Evolutionary conservation across 2,329 filamentous ascomycete species (phyloP), one percentile per base, ranked within the genome.

Genomic region (Aspergillus puulaauensis): DNA sequence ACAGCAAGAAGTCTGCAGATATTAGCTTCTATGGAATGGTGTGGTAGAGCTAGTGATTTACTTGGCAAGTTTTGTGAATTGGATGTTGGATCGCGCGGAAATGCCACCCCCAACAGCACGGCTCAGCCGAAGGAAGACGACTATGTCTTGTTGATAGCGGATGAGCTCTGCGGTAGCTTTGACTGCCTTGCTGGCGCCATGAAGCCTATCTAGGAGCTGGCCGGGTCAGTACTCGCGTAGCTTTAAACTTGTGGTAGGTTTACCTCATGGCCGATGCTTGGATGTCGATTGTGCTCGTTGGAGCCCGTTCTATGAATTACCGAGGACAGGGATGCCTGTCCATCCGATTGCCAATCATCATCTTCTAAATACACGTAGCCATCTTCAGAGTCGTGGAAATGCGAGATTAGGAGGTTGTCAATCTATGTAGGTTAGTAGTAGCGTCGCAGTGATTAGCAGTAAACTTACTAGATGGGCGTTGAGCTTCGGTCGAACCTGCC

Each of bases 111-210:
- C 84, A 24, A 97, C 90, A 49, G 91, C 93, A 53, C 93, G 88
- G 74, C 96, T 93, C 72, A 96, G 83, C 27, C 95, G 88, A 64
- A 98, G 82, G 71, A 96, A 97, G 3, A 92, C 85, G 51, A 93
- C 79, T 39, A 98, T 85, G 74, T 98, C 93, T 80, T 93, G 88
- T 58, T 93, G 83, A 73, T 98, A 98, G 44, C 90, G 86, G 57
- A 85, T 80, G 2, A 97, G 84, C 64, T 97, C 92, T 19, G 93
- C 83, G 57, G 87, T 89, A 24, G 92, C 79, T 41, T 81, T 83
- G 14, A 90, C 85, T 3, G 81, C 70, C 2, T 82, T 77, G 54
- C 83, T 83, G 3, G 85, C 79, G n/a, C 80, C 76, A 3, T 84
- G 81, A 2, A 96, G 78, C 4, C 78, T 75, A 14, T 82, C 79